Evolutionary conservation across 768 basidiomycete genomes (phyloP).

Genomic region (Phaeotremella skinneri): DNA sequence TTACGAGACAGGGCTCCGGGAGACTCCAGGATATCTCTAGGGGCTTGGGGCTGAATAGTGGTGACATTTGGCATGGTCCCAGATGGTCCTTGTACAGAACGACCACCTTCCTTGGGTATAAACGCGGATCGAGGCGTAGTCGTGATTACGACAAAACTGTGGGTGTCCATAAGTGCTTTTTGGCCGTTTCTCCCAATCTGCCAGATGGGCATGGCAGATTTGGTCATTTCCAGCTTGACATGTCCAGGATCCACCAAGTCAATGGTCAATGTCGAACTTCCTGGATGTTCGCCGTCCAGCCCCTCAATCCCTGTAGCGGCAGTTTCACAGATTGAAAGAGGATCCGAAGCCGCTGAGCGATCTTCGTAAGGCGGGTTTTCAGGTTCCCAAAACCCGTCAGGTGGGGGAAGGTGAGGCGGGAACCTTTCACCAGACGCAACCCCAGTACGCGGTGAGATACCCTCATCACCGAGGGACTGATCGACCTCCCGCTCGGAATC

Average conservation of each 20-base stretch:
- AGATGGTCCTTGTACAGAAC: neutral
- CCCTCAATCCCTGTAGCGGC: constrained; percentile 21
- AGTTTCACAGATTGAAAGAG: constrained; percentile 12
- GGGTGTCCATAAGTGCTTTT: constrained; percentile 18
- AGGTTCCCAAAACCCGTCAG: constrained; percentile 40
- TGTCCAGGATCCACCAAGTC: constrained; percentile 24
- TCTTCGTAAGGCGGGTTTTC: constrained; percentile 37
- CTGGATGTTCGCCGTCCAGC: constrained; percentile 12
- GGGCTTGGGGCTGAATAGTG: neutral
- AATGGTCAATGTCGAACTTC: constrained; percentile 21
- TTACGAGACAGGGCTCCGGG: neutral
- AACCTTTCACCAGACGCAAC: neutral
- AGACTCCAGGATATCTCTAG: neutral
- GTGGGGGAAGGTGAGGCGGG: constrained; percentile 7
- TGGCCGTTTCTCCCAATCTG: constrained; percentile 3
- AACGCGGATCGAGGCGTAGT: constrained; percentile 30
- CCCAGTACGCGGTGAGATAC: neutral
- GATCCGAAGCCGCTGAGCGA: constrained; percentile 20
- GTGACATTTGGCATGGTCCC: too few species aligned
- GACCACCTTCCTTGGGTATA: constrained; percentile 1
- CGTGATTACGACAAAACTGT: constrained; percentile 40
- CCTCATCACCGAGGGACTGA: neutral
- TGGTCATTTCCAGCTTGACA: constrained; percentile 38
- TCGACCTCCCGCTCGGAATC: neutral
- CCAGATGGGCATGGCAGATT: constrained; percentile 32